phyloP scores from a whole-genome alignment of 352 stramenopile genomes.

The Phytophthora aleatoria region DNA sequence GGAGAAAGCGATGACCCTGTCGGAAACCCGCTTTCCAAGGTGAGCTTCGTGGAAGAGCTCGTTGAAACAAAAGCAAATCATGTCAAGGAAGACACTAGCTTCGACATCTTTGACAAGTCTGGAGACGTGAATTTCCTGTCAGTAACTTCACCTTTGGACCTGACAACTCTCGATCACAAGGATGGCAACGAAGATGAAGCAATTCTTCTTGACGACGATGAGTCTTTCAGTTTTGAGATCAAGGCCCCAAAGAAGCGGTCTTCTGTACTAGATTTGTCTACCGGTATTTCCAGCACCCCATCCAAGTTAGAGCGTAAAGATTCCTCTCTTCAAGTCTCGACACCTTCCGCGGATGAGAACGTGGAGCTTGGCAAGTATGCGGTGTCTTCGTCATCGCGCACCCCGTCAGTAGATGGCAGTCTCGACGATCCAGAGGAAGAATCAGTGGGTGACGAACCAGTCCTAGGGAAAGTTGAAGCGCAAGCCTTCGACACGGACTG shows the following conservation, averaged over 20 bases:
- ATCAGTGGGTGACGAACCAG: conserved; percentile 9
- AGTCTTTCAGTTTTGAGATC: conserved; percentile 67
- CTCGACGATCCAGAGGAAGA: conserved; percentile 21
- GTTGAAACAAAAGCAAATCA: background rate
- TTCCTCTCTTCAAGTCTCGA: conserved; percentile 1
- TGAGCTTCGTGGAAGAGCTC: background rate
- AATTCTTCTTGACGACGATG: conserved; percentile 4
- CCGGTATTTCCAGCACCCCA: background rate
- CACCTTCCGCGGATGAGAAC: conserved; percentile 24
- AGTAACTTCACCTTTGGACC: conserved; percentile 2
- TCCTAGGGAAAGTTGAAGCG: conserved; percentile 24
- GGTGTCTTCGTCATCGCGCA: conserved; percentile 12
- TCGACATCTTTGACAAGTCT: conserved; percentile 45
- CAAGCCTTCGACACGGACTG: conserved; percentile 61
- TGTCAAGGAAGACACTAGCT: conserved; percentile 6
- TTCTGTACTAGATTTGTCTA: conserved; percentile 3
- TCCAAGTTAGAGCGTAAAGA: conserved; percentile 6
- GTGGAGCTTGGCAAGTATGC: conserved; percentile 36
- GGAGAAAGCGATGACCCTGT: background rate
- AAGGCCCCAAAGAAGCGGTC: conserved; percentile 33
- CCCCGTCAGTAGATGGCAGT: conserved; percentile 28
- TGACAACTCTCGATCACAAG: conserved; percentile 1
- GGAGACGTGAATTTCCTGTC: conserved; percentile 39
- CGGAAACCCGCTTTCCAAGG: background rate
- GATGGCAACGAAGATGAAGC: conserved; percentile 17